Evolutionary conservation across 2,329 filamentous ascomycete genomes (phyloP), one percentile per base, ranked within the genome.

Genomic region (Aspergillus oerlinghausenensis): DNA sequence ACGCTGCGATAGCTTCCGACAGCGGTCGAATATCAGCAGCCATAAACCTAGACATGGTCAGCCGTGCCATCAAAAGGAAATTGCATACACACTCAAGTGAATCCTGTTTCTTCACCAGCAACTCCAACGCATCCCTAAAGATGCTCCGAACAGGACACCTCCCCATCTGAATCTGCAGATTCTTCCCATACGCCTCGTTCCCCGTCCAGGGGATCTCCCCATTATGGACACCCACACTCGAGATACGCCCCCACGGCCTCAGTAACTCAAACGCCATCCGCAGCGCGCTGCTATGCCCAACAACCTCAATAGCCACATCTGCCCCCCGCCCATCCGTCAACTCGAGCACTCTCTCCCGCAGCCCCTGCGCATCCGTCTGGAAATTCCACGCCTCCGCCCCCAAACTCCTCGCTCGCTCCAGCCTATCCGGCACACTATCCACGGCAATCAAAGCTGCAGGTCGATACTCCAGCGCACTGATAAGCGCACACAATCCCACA

Each of bases 331-430:
- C 90, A 11, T 88, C 82, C 0, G 90, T 93, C 26, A 86, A 82
- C 60, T 88, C 85, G 67, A 85, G 86, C 50, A 96, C 85, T 3
- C 68, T 28, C 9, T 61, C 49, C 3, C 60, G 54, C 68, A 94
- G 80, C 1, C 80, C 84, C 29, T 86, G 82, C 49, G 79, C 81
- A 56, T 89, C 82, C 4, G 78, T 84, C 63, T 82, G 74, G 70
- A 92, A 92, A 70, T 95, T 92, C 73, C 91, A 85, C 1, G 90
- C 84, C 71, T 92, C 89, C 0, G 90, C 92, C 0, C 92, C 92
- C 0, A 96, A 75, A 6, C 77, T 80, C 69, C 79, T 81, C 11
- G 92, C 92, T 45, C 89, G 78, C 47, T 87, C 83, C 49, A 96
- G 78, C 45, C 92, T 82, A 55, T 84, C 85, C 2, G 87, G 83